Percentiles rank a stretch among this genome's conserved stretches.
Conservation (phyloP, 2,329 filamentous ascomycete species). For the Diaporthe vaccinii region DNA sequence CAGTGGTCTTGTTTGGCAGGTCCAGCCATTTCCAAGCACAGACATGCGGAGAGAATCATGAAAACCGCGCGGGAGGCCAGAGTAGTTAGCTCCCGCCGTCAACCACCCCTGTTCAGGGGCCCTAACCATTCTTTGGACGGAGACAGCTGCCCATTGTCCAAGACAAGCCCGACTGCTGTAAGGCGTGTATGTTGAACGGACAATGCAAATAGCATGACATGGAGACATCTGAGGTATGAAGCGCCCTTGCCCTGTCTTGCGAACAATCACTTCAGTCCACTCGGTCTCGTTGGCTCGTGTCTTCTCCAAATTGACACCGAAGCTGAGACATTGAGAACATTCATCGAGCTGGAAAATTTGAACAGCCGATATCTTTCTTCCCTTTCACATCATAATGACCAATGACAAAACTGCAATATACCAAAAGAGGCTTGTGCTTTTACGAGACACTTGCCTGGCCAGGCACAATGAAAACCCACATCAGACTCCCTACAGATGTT, state of each 20-base stretch:
- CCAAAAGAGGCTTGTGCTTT: not conserved
- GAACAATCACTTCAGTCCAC: not conserved
- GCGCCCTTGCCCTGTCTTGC: not conserved
- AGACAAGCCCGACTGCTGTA: not conserved
- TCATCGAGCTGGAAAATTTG: too few species aligned
- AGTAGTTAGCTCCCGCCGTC: not conserved
- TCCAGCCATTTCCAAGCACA: not conserved
- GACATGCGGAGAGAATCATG: accelerated
- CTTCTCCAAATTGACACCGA: not conserved
- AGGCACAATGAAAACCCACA: not conserved
- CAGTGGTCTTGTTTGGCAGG: too few species aligned
- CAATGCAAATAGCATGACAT: not conserved
- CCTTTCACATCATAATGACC: not conserved
- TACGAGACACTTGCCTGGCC: not conserved
- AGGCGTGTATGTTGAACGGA: not conserved
- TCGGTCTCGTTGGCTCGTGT: not conserved
- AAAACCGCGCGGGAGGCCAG: not conserved
- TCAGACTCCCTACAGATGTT: too few species aligned
- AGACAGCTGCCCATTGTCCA: not conserved
- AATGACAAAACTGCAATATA: not conserved
- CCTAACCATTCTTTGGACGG: not conserved
- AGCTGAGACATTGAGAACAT: not conserved
- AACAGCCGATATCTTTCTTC: too few species aligned
- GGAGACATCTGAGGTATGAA: not conserved
- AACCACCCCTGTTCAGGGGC: too few species aligned